Evolutionary conservation across 768 basidiomycete species (phyloP).

Genomic region (Termitomyces sp.): DNA sequence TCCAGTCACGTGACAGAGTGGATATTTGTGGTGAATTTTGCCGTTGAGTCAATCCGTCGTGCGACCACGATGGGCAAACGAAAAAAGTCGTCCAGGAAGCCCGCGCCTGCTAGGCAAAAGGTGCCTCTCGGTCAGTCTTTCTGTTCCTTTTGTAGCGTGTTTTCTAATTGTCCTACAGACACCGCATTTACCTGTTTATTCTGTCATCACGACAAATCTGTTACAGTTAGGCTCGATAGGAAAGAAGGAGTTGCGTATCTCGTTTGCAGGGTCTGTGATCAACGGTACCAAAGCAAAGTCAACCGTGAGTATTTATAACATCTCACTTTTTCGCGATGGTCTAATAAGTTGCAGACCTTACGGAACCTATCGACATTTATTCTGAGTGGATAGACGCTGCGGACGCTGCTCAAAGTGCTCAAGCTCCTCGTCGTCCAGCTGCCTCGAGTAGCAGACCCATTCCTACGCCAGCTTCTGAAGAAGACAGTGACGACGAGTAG

Average conservation of each 20-base stretch:
- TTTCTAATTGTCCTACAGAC: slow-evolving; percentile 36
- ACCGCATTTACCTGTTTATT: slow-evolving; percentile 83
- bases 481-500: slow-evolving; percentile 49
- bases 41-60: neutral
- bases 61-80: slow-evolving; percentile 71
- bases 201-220: slow-evolving; percentile 87
- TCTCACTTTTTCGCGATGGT: slow-evolving; percentile 5
- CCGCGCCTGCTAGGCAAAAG: slow-evolving; percentile 58
- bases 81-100: slow-evolving; percentile 85
- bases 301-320: slow-evolving; percentile 50
- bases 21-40: slow-evolving; percentile 4
- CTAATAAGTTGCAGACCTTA: slow-evolving; percentile 53
- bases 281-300: slow-evolving; percentile 82
- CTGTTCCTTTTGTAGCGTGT: neutral
- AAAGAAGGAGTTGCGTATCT: slow-evolving; percentile 81
- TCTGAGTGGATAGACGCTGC: slow-evolving; percentile 91
- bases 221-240: slow-evolving; percentile 77
- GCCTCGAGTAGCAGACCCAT: slow-evolving; percentile 56
- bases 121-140: slow-evolving; percentile 62
- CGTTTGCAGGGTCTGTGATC: slow-evolving; percentile 81
- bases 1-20: slow-evolving; percentile 26
- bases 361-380: slow-evolving; percentile 85
- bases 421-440: slow-evolving; percentile 43
- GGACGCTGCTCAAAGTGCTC: slow-evolving; percentile 69
- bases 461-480: slow-evolving; percentile 35